Percentiles rank a stretch among this genome's conserved stretches.
These are phyloP conservation scores for Malus fusca DNA, from an alignment of 306 rosid genomes.

Conservation along the genomic window DNA sequence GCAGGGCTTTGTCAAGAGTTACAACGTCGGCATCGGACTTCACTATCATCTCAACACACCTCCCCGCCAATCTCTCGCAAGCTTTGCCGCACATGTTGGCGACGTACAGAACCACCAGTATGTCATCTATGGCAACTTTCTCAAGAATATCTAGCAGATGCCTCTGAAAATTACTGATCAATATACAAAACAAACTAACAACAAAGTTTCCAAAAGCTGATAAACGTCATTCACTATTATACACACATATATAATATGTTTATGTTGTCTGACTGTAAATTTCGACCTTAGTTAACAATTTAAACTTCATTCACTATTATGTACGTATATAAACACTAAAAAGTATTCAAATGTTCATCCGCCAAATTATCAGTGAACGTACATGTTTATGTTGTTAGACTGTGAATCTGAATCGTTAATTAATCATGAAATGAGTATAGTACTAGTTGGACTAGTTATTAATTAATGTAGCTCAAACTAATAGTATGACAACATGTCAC, in stretches of 20 bases:
- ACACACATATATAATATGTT: background rate
- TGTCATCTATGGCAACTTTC: constrained; percentile 39
- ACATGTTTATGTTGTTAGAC: background rate
- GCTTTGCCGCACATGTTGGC: constrained; percentile 40
- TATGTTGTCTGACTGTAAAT: background rate
- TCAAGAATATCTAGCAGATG: constrained; percentile 40
- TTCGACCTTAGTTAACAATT: background rate
- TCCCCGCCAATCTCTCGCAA: constrained; percentile 29
- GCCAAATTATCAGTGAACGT: too few species aligned
- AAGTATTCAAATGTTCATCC: too few species aligned
- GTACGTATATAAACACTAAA: too few species aligned
- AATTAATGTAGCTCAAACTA: background rate
- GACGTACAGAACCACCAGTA: constrained; percentile 38
- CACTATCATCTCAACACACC: constrained; percentile 35
- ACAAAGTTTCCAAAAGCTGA: background rate
- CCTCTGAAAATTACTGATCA: constrained; percentile 32
- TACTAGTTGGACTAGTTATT: too few species aligned
- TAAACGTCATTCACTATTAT: background rate
- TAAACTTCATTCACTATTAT: background rate
- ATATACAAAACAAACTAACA: constrained; percentile 10
- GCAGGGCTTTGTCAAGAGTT: constrained; percentile 44
- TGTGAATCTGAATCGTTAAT: background rate
- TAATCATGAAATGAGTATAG: too few species aligned
- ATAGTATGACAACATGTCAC: background rate
- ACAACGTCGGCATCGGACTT: constrained; percentile 36